phyloP scores from a whole-genome alignment of 2,329 filamentous ascomycete genomes.

The Raffaelea arxii region DNA sequence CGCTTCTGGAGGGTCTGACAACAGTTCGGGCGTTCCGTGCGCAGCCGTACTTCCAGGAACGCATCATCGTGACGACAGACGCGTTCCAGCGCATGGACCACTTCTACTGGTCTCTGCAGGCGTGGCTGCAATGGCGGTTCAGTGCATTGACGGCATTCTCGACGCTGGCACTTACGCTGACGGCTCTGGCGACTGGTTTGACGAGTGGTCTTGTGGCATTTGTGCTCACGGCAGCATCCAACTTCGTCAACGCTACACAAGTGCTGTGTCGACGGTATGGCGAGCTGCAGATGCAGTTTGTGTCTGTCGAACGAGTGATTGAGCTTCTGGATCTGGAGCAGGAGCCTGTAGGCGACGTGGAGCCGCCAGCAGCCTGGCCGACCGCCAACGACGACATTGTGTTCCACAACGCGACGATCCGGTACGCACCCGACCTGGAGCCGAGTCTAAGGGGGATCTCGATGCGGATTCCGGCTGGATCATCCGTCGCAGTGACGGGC shows the following conservation, averaged over 20 bases:
- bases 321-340: slow-evolving; percentile 72
- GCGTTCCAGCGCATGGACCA: slow-evolving; percentile 92
- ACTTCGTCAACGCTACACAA: slow-evolving; percentile 62
- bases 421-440: slow-evolving; percentile 69
- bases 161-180: slow-evolving; percentile 61
- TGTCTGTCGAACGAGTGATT: slow-evolving; percentile 78
- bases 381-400: slow-evolving; percentile 58
- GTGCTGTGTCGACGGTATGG: slow-evolving; percentile 71
- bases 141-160: slow-evolving; percentile 62
- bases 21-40: slow-evolving; percentile 79
- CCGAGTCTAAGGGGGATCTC: slow-evolving; percentile 59
- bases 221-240: slow-evolving; percentile 62
- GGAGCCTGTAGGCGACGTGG: slow-evolving; percentile 56
- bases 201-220: slow-evolving; percentile 76
- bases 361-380: slow-evolving; percentile 61
- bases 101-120: slow-evolving; percentile 85
- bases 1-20: slow-evolving; percentile 73
- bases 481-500: slow-evolving; percentile 60
- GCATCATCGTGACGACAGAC: slow-evolving; percentile 73
- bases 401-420: slow-evolving; percentile 69
- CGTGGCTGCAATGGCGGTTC: slow-evolving; percentile 77
- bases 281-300: slow-evolving; percentile 82
- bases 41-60: slow-evolving; percentile 67
- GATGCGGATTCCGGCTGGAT: slow-evolving; percentile 59
- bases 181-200: slow-evolving; percentile 66